Base-by-base conservation (phyloP, 2,329 filamentous ascomycete genomes). In the Lachnum nothofagi region DNA sequence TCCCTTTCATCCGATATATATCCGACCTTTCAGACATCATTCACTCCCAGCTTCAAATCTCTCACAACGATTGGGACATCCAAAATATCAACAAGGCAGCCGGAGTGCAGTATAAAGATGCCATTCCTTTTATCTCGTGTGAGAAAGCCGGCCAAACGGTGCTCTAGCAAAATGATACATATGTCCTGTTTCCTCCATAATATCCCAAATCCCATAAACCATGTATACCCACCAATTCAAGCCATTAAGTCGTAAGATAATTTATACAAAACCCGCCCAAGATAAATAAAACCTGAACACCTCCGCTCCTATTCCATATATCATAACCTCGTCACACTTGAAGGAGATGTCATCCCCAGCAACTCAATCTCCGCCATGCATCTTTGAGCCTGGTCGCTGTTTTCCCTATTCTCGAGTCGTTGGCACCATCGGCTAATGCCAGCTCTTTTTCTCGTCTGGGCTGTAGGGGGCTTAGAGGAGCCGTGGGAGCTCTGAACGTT, bases 391-490 rank as follows among this genome's bases (percentile, higher is more conserved):
- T 49, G n/a, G 25, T 35, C 29, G 14, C 34, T 17, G 19, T 9
- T 12, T 33, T 23, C 29, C 45, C 38, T 9, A 39, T 44, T 7
- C 39, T 38, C 14, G 31, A 31, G 20, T 47, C 17, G 10, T 24
- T 35, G 20, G 16, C 29, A 3, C 20, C 33, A 14, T 25, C 46
- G 5, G 46, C 46, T 20, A 51, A 43, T 23, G 41, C 25, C 42
- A 59, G 24, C 31, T 54, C 53, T 44, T 63, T 59, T 45, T 62
- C 57, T 1, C 47, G 49, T 0, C 58, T 54, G 3, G 25, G 12
- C 6, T 6, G 25, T 27, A 27, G 12, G 6, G 25, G 25, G 25
- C 25, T 27, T 27, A 27, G 12, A 6, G 25, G 25, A 6, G 25
- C 25, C 25, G 25, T 27, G 12, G 25, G 25, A 2, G 61, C 62